These are phyloP conservation scores for Hypoxylon sp. DNA, from an alignment of 2,329 filamentous ascomycete genomes.

Conservation along the genomic window DNA sequence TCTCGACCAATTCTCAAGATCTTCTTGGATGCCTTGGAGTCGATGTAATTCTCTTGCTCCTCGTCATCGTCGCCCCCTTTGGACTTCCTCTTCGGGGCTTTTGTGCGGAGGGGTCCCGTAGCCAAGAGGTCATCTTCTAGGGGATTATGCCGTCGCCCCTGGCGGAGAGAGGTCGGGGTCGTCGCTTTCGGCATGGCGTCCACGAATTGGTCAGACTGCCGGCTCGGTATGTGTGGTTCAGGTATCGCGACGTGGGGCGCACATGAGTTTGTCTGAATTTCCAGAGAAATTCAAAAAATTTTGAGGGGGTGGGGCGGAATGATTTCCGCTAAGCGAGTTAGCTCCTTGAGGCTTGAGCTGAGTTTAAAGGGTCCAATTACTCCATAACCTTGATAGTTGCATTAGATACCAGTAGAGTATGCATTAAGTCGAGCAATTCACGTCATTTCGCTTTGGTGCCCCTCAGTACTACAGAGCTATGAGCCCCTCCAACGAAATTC, in stretches of 20 bases:
- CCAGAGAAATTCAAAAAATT: conserved; percentile 42
- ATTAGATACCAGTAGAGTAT: conserved; percentile 1
- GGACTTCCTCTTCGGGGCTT: conserved; percentile 78
- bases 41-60: conserved; percentile 80
- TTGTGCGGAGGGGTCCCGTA: conserved; percentile 78
- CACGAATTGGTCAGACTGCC: conserved; percentile 8
- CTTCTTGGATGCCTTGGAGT: conserved; percentile 88
- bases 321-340: conserved; percentile 38
- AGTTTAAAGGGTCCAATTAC: not conserved
- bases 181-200: conserved; percentile 83
- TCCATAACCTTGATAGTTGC: not conserved
- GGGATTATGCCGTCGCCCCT: conserved; percentile 84
- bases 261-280: conserved; percentile 35
- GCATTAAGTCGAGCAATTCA: conserved; percentile 13
- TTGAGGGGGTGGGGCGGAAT: conserved; percentile 42
- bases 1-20: conserved; percentile 93
- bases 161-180: conserved; percentile 69
- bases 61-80: conserved; percentile 74
- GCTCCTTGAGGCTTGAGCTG: conserved; percentile 31
- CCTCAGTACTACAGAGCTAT: conserved; percentile 27
- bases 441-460: conserved; percentile 32
- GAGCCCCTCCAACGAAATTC: conserved; percentile 26
- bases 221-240: conserved; percentile 16
- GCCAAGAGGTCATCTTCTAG: conserved; percentile 89
- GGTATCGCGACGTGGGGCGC: conserved; percentile 42